phyloP scores from a whole-genome alignment of 306 rosid species.

The Trifolium fragiferum region DNA sequence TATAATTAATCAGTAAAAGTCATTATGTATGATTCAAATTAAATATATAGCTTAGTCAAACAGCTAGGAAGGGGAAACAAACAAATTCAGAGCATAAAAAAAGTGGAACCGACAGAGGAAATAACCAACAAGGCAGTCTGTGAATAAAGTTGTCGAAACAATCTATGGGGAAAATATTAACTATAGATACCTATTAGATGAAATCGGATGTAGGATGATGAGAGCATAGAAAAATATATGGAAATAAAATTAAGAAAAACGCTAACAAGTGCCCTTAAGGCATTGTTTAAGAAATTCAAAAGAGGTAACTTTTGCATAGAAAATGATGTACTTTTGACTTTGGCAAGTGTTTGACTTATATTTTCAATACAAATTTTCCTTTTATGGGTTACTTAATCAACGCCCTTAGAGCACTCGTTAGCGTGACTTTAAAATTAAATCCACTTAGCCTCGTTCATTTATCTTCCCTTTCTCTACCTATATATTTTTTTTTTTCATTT shows the following conservation, averaged over 20 bases:
- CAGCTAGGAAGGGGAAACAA: slow-evolving; percentile 11
- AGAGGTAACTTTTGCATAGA: too few relatives aligned
- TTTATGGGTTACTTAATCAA: too few relatives aligned
- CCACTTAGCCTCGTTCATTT: not conserved
- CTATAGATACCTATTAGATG: not conserved
- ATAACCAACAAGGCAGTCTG: slow-evolving; percentile 1
- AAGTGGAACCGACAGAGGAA: slow-evolving; percentile 18
- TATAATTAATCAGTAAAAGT: slow-evolving; percentile 44
- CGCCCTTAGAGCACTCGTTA: too few relatives aligned
- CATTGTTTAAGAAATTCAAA: too few relatives aligned
- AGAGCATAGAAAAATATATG: not conserved
- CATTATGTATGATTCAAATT: slow-evolving; percentile 21
- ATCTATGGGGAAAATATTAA: not conserved
- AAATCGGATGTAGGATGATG: slow-evolving; percentile 10
- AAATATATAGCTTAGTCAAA: slow-evolving; percentile 33
- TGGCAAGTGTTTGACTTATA: too few relatives aligned
- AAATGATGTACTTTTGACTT: too few relatives aligned
- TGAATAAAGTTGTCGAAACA: slow-evolving; percentile 15
- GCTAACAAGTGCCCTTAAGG: too few relatives aligned
- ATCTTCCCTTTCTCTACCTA: not conserved
- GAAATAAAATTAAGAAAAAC: not conserved
- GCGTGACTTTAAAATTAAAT: too few relatives aligned
- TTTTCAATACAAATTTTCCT: too few relatives aligned
- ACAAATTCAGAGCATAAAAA: slow-evolving; percentile 6
- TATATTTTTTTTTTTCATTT: not conserved